A percentile compares a stretch with the other conserved stretches of the same genome.
phyloP scores from a whole-genome alignment of 345 rosid genomes.

The Crucihimalaya himalaica region DNA sequence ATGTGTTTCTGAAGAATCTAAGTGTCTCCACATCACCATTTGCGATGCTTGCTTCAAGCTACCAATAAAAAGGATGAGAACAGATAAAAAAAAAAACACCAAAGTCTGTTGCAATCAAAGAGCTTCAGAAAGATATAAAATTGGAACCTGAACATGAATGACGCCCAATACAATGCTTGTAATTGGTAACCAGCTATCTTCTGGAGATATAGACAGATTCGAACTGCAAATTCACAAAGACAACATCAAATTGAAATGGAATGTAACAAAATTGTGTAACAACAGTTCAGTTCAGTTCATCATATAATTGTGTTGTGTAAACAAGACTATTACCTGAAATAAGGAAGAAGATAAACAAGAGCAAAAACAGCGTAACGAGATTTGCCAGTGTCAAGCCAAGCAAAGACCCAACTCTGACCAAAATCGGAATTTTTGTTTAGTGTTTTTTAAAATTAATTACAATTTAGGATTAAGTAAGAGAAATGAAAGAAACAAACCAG shows the following conservation, averaged over 20 bases:
- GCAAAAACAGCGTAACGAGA: constrained; percentile 78
- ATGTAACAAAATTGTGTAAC: no score
- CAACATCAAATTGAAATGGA: no score
- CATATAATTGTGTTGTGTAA: no score
- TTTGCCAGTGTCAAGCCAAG: constrained; percentile 93
- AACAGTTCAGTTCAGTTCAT: no score
- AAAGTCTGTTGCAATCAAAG: background rate
- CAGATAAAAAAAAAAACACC: background rate
- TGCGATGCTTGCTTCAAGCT: constrained; percentile 83
- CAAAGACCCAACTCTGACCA: constrained; percentile 90
- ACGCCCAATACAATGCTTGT: constrained; percentile 84
- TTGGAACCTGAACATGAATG: constrained; percentile 80
- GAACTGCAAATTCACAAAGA: constrained; percentile 50
- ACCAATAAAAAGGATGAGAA: background rate
- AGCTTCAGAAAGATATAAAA: background rate
- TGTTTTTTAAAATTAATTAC: no score
- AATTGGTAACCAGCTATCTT: constrained; percentile 94
- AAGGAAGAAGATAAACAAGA: constrained; percentile 79
- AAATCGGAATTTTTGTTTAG: background rate
- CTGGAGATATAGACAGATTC: constrained; percentile 75
- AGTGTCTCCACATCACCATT: constrained; percentile 80
- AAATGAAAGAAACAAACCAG: constrained; percentile 54
- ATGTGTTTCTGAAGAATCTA: constrained; percentile 49
- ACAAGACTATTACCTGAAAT: constrained; percentile 54
- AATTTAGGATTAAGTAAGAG: background rate